Evolutionary conservation across 2,329 filamentous ascomycete species (phyloP).

Genomic region (Epichloe sylvatica): DNA sequence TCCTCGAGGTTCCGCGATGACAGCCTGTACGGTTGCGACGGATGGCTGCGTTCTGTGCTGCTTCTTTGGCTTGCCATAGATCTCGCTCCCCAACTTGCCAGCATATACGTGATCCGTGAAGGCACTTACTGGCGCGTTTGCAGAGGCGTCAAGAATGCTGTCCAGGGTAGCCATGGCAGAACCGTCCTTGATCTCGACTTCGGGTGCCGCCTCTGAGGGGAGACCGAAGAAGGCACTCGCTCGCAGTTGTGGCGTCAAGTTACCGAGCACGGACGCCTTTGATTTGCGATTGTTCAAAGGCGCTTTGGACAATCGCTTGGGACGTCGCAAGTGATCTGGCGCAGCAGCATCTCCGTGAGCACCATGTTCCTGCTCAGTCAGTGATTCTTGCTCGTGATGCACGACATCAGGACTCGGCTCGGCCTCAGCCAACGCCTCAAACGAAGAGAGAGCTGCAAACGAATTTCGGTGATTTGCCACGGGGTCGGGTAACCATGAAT

Average conservation of each 20-base stretch:
- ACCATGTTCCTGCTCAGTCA: conserved; percentile 8
- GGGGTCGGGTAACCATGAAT: conserved; percentile 34
- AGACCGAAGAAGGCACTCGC: conserved; percentile 86
- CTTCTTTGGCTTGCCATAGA: conserved; percentile 52
- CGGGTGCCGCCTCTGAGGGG: conserved; percentile 34
- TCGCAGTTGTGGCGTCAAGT: conserved; percentile 67
- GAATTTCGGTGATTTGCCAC: conserved; percentile 24
- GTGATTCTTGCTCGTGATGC: conserved; percentile 1
- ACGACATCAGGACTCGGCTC: conserved; percentile 9
- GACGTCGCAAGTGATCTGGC: conserved; percentile 16
- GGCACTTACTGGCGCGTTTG: conserved; percentile 72
- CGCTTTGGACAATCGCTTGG: conserved; percentile 20
- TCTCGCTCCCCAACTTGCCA: conserved; percentile 58
- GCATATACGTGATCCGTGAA: conserved; percentile 83
- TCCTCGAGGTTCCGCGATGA: conserved; percentile 12
- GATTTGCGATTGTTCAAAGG: conserved; percentile 21
- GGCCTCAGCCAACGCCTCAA: conserved; percentile 9
- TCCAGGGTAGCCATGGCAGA: conserved; percentile 85
- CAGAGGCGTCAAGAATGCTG: conserved; percentile 80
- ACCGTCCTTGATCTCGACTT: conserved; percentile 51
- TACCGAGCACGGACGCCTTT: conserved; percentile 15
- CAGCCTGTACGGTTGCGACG: conserved; percentile 12
- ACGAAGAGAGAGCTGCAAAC: conserved; percentile 19
- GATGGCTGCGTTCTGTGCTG: conserved; percentile 23
- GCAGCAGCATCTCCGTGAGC: conserved; percentile 7